Conservation (phyloP, 768 basidiomycete species). For the Dioszegia aurantiaca region DNA sequence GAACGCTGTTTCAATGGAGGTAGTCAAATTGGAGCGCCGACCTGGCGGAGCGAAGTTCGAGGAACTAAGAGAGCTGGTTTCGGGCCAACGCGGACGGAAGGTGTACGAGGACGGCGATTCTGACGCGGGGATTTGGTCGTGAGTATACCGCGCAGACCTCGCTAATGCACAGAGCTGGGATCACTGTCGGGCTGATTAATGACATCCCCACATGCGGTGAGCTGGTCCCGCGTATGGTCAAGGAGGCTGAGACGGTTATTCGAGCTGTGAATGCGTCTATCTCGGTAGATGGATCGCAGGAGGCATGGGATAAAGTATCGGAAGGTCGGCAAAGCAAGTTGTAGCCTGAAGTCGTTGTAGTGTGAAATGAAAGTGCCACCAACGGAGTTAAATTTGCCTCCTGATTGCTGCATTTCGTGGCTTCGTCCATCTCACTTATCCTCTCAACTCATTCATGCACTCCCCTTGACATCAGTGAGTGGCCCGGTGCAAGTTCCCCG, state of each 20-base stretch:
- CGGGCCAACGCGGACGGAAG: conserved; percentile 51
- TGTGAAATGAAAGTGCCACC: conserved; percentile 1
- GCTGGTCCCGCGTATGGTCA: conserved; percentile 67
- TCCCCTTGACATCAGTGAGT: neutral
- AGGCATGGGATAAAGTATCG: conserved; percentile 16
- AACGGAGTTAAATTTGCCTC: conserved; percentile 2
- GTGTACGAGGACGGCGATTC: conserved; percentile 78
- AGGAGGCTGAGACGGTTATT: conserved; percentile 70
- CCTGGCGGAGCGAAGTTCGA: conserved; percentile 85
- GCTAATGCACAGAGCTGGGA: conserved; percentile 38
- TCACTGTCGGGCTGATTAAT: conserved; percentile 59
- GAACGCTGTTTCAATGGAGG: conserved; percentile 77
- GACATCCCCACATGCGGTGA: conserved; percentile 80
- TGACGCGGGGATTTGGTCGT: conserved; percentile 81
- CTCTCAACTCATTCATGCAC: neutral
- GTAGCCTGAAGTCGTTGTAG: conserved; percentile 8
- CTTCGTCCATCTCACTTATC: neutral
- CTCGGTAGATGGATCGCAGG: conserved; percentile 10
- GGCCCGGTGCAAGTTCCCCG: neutral
- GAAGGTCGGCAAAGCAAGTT: conserved; percentile 20
- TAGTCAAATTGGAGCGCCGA: conserved; percentile 74
- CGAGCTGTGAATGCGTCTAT: conserved; percentile 34
- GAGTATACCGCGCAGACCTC: conserved; percentile 2
- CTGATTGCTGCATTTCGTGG: neutral
- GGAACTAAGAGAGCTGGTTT: conserved; percentile 66